These are phyloP conservation scores for Lichtheimia hyalospora DNA, from an alignment of 371 early-diverging fungal genomes.

Conservation along the genomic window DNA sequence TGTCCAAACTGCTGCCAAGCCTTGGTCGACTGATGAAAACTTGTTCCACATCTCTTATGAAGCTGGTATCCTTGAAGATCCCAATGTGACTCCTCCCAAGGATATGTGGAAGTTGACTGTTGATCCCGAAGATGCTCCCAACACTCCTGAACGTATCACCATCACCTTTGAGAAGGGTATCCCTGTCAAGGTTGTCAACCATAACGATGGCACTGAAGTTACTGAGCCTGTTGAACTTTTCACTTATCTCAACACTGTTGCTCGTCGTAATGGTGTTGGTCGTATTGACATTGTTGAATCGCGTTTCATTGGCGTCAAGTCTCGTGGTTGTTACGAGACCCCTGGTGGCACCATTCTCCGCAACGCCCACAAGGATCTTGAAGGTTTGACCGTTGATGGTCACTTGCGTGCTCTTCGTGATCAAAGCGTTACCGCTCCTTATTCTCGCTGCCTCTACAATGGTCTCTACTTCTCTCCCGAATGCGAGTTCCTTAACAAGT, in stretches of 20 bases:
- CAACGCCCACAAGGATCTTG: constrained; percentile 93
- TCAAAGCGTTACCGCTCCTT: constrained; percentile 78
- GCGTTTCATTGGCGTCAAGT: constrained; percentile 98
- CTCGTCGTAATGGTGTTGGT: constrained; percentile 95
- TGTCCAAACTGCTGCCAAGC: constrained; percentile 92
- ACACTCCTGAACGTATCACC: constrained; percentile 91
- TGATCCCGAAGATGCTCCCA: constrained; percentile 93
- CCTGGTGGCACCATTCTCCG: constrained; percentile 96
- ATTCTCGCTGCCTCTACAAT: constrained; percentile 83
- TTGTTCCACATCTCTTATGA: constrained; percentile 97
- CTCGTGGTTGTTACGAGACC: constrained; percentile 97
- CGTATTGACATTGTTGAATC: constrained; percentile 98
- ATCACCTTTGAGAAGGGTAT: constrained; percentile 89
- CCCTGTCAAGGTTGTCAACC: constrained; percentile 87
- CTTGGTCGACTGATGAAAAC: constrained; percentile 99
- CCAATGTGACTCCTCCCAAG: constrained; percentile 89
- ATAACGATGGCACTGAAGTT: constrained; percentile 66
- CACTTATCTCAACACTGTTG: constrained; percentile 92
- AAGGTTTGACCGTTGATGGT: constrained; percentile 93
- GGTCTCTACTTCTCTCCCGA: constrained; percentile 97
- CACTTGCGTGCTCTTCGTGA: constrained; percentile 92
- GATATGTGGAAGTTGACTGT: constrained; percentile 98
- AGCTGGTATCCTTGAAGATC: constrained; percentile 96
- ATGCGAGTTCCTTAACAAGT: constrained; percentile 83
- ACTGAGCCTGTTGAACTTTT: constrained; percentile 85